These are phyloP conservation scores for Gossypium davidsonii DNA, from an alignment of 441 rosid species.

Conservation along the genomic window DNA sequence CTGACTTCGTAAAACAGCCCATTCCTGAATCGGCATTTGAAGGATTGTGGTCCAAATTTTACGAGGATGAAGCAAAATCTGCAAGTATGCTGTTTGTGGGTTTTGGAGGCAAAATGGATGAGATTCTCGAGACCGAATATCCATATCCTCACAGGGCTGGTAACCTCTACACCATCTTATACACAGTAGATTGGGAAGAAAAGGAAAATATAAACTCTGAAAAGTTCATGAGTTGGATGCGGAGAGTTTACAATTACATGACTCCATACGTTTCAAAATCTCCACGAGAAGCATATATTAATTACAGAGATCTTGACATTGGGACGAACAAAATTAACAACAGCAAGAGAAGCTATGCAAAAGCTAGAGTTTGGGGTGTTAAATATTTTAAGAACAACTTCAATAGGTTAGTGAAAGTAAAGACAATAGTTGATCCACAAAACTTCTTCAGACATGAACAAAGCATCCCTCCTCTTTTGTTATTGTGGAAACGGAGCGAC, in stretches of 20 bases:
- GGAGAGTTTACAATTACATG: constrained; percentile 30
- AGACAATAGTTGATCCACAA: constrained; percentile 32
- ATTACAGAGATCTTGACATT: constrained; percentile 13
- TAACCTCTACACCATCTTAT: constrained; percentile 31
- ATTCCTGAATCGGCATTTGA: constrained; percentile 6
- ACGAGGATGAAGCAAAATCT: constrained; percentile 3
- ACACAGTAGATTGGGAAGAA: constrained; percentile 26
- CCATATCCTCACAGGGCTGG: constrained; percentile 49
- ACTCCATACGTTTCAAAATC: constrained; percentile 23
- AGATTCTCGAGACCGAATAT: constrained; percentile 24
- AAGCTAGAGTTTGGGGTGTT: constrained; percentile 24
- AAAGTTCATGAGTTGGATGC: constrained; percentile 29
- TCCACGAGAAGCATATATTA: constrained; percentile 43
- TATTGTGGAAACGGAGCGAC: not conserved
- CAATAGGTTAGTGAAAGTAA: constrained; percentile 23
- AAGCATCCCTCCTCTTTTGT: constrained; percentile 34
- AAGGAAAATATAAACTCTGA: constrained; percentile 1
- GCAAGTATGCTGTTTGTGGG: constrained; percentile 8
- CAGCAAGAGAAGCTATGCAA: constrained; percentile 14
- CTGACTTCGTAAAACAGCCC: constrained; percentile 25
- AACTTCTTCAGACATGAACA: constrained; percentile 45
- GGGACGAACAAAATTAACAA: constrained; percentile 17
- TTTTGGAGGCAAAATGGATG: constrained; percentile 37
- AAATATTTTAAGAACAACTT: constrained; percentile 31
- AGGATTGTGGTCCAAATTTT: constrained; percentile 10